Evolutionary conservation across 1,139 yeast species (phyloP).

Genomic region (Yamadazyma atmosphaerica): DNA sequence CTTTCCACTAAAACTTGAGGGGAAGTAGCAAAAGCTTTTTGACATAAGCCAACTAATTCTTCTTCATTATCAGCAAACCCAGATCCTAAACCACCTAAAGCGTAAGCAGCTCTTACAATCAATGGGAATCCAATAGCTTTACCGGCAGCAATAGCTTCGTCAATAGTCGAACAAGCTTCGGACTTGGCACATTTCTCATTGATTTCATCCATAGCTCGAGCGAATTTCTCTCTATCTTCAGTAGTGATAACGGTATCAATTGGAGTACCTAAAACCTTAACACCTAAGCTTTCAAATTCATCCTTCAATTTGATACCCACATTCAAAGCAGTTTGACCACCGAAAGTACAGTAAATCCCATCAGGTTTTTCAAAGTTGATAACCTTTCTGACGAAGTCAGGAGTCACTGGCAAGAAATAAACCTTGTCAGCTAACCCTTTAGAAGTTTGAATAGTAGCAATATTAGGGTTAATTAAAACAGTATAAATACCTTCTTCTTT

Average conservation of each 20-base stretch:
- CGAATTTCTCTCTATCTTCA: slow-evolving; percentile 95
- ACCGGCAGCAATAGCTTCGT: slow-evolving; percentile 85
- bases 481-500: slow-evolving; percentile 98
- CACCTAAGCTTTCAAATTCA: slow-evolving; percentile 89
- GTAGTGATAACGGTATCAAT: slow-evolving; percentile 95
- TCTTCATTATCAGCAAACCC: slow-evolving; percentile 93
- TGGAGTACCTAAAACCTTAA: slow-evolving; percentile 93
- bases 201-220: slow-evolving; percentile 92
- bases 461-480: slow-evolving; percentile 92
- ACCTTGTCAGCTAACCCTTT: slow-evolving; percentile 98
- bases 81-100: slow-evolving; percentile 97
- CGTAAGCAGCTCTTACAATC: slow-evolving; percentile 96
- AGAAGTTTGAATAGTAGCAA: slow-evolving; percentile 98
- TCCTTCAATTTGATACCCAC: slow-evolving; percentile 96
- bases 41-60: slow-evolving; percentile 81
- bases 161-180: slow-evolving; percentile 74
- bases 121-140: slow-evolving; percentile 91
- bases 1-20: slow-evolving; percentile 96
- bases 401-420: slow-evolving; percentile 92
- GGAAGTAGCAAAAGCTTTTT: slow-evolving; percentile 90
- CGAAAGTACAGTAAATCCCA: slow-evolving; percentile 94
- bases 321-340: slow-evolving; percentile 97
- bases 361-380: slow-evolving; percentile 95
- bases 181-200: slow-evolving; percentile 94
- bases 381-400: slow-evolving; percentile 95